Percentiles rank a stretch among this genome's conserved stretches.
These are phyloP conservation scores for Penicillium sp. DNA, from an alignment of 2,329 filamentous ascomycete genomes.

Conservation along the genomic window DNA sequence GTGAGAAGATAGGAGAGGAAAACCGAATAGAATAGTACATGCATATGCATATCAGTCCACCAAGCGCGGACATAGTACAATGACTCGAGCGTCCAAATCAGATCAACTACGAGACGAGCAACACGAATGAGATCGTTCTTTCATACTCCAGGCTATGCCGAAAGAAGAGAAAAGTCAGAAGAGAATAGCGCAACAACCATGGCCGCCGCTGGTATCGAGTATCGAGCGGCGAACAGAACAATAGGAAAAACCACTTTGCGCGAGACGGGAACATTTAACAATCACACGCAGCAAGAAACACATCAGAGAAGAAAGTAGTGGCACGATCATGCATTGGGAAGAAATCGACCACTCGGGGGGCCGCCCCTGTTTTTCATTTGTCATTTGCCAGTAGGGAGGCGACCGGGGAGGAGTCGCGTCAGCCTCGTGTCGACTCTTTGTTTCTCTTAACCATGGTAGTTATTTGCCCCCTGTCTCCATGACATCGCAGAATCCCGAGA, in stretches of 20 bases:
- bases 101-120: constrained; percentile 19
- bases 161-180: constrained; percentile 21
- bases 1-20: too few species aligned
- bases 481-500: not conserved
- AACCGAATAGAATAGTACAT: too few species aligned
- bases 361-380: not conserved
- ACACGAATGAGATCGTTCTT: constrained; percentile 32
- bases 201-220: constrained; percentile 11
- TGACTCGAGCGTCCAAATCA: too few species aligned
- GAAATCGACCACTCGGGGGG: not conserved
- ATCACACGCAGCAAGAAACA: constrained; percentile 16
- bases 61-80: too few species aligned
- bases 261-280: constrained; percentile 10
- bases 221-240: constrained; percentile 12
- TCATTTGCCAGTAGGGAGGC: not conserved
- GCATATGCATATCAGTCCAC: too few species aligned
- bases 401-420: not conserved
- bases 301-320: constrained; percentile 1
- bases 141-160: constrained; percentile 39
- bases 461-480: not conserved
- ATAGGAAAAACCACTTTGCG: constrained; percentile 8
- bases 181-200: constrained; percentile 13
- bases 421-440: not conserved
- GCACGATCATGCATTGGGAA: constrained; percentile 3
- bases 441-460: not conserved